Percentiles rank a stretch among this genome's conserved stretches.
phyloP scores from a whole-genome alignment of 176 grass and related monocot species.

The Dactylis glomerata region DNA sequence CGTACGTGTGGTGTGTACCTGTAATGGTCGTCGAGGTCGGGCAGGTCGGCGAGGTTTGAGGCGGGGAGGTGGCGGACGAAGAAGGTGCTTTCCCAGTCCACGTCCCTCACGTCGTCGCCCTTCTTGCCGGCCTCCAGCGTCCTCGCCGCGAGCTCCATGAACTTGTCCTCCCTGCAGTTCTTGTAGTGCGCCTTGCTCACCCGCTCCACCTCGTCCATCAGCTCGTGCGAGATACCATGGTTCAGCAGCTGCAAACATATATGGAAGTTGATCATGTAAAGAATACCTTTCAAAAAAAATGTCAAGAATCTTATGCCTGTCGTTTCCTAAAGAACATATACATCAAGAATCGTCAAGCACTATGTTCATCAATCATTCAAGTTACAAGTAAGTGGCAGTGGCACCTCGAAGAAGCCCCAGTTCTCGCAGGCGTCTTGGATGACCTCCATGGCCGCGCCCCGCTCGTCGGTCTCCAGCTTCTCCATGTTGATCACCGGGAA shows the following conservation, averaged over 20 bases:
- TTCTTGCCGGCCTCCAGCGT: slow-evolving; percentile 50
- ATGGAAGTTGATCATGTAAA: background rate
- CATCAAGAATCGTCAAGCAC: background rate
- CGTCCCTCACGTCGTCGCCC: slow-evolving; percentile 35
- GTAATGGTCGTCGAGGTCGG: slow-evolving; percentile 71
- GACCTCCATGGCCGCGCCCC: slow-evolving; percentile 49
- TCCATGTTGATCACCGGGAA: slow-evolving; percentile 92
- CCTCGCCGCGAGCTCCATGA: slow-evolving; percentile 61
- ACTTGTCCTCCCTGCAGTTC: slow-evolving; percentile 40
- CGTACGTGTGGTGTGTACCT: slow-evolving; percentile 27
- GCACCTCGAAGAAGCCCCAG: slow-evolving; percentile 99
- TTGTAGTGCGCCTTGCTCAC: slow-evolving; percentile 80
- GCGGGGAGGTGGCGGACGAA: slow-evolving; percentile 73
- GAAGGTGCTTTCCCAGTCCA: slow-evolving; percentile 99
- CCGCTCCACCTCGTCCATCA: slow-evolving; percentile 93
- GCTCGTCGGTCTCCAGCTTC: slow-evolving; percentile 60
- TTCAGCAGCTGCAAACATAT: slow-evolving; percentile 55
- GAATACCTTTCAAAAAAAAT: too few relatives aligned
- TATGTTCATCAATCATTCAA: background rate
- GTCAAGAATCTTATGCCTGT: background rate
- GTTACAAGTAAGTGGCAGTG: background rate
- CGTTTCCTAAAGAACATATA: background rate
- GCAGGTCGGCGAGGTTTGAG: slow-evolving; percentile 61
- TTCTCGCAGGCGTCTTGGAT: slow-evolving; percentile 85
- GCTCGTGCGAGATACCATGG: slow-evolving; percentile 77